Conservation (phyloP, 83 land plant species). For the Picea mariana region DNA sequence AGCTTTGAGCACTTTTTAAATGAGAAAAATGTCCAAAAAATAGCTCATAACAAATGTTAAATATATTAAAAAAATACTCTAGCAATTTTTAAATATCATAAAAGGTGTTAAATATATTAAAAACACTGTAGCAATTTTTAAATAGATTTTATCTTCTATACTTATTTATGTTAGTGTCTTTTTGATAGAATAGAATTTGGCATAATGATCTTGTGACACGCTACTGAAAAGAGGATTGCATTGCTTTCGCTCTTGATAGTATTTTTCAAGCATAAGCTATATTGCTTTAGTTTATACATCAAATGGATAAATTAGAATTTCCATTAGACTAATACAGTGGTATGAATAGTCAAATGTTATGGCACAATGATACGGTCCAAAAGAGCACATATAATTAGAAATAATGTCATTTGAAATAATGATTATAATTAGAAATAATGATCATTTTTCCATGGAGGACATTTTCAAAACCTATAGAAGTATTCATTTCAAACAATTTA, state of each 20-base stretch:
- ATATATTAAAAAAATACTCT: too few species aligned
- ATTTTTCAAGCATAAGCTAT: constrained; percentile 75
- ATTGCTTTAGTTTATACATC: constrained; percentile 66
- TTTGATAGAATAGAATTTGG: constrained; percentile 72
- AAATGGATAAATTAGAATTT: not conserved
- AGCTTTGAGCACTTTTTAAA: too few species aligned
- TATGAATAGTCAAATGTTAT: not conserved
- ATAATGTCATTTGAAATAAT: not conserved
- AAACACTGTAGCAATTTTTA: too few species aligned
- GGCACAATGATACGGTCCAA: not conserved
- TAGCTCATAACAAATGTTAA: too few species aligned
- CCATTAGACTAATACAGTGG: not conserved
- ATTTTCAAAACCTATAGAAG: not conserved
- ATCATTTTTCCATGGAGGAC: not conserved
- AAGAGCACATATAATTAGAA: not conserved
- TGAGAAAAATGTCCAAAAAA: too few species aligned
- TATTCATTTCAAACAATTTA: too few species aligned
- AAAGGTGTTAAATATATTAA: too few species aligned
- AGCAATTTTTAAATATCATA: too few species aligned
- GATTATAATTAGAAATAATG: not conserved
- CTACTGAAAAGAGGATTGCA: constrained; percentile 68
- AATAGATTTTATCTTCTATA: too few species aligned
- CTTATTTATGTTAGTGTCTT: constrained; percentile 27
- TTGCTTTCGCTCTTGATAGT: constrained; percentile 79
- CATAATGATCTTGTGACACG: constrained; percentile 69